Evolutionary conservation across 2,329 filamentous ascomycete species (phyloP).

Genomic region (Westerdykella sp.): DNA sequence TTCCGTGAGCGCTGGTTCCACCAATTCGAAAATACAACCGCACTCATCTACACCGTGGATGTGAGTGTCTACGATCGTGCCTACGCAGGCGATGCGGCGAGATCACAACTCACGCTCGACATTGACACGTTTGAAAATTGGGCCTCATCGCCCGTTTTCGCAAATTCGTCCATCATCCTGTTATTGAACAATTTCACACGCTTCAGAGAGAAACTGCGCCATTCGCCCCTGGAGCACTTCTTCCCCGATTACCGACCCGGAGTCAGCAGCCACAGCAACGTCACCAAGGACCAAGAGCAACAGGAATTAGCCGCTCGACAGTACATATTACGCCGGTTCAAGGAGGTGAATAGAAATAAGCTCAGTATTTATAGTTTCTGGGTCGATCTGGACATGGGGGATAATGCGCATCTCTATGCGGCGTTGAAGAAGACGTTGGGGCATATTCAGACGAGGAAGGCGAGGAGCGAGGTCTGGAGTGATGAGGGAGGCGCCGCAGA

Average conservation of each 20-base stretch:
- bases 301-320: conserved; percentile 24
- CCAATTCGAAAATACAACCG: conserved; percentile 29
- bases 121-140: conserved; percentile 27
- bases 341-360: conserved; percentile 23
- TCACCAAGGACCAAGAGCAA: conserved; percentile 6
- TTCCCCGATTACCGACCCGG: conserved; percentile 25
- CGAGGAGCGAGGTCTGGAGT: conserved; percentile 20
- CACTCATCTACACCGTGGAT: conserved; percentile 30
- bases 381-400: conserved; percentile 33
- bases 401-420: conserved; percentile 31
- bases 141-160: conserved; percentile 25
- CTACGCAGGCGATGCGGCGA: conserved; percentile 18
- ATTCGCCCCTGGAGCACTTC: conserved; percentile 23
- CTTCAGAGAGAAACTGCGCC: conserved; percentile 26
- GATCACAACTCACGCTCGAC: conserved; percentile 27
- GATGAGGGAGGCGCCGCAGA: neutral
- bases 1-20: conserved; percentile 34
- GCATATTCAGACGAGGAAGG: conserved; percentile 28
- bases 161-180: conserved; percentile 24
- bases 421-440: conserved; percentile 31
- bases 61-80: conserved; percentile 30
- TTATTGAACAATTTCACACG: conserved; percentile 33
- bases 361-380: conserved; percentile 33
- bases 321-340: conserved; percentile 29
- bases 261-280: neutral